Evolutionary conservation across 139 green algal genomes (phyloP), one percentile per base, ranked within the genome.

Genomic region (Tetraselmis striata): DNA sequence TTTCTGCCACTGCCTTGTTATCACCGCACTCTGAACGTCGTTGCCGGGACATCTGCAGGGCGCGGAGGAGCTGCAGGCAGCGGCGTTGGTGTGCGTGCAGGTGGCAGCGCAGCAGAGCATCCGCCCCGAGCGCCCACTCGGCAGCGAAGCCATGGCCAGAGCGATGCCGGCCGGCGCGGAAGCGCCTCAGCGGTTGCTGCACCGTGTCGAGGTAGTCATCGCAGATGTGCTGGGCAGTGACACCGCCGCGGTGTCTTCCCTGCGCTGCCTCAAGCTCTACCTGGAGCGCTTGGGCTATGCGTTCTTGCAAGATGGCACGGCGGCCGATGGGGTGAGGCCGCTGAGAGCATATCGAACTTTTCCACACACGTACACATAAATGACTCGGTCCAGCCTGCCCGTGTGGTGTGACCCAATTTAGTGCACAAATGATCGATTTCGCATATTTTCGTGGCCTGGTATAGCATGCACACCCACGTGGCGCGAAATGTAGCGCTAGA

Each of bases 221-320:
- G 32, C 29, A 26, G 32, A 31, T 11, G 25, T 80, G n/a, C 83
- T 91, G 83, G 29, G 59, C 29, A 32, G 59, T 30, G 81, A 85
- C 58, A 82, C 84, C 23, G 78, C 84, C 32, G 77, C 84, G 32
- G 81, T 88, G 31, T 83, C 59, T 24, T 80, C 83, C 28, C 29
- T 87, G 67, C 85, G 82, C 82, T 79, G 76, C 76, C 59, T 89
- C 23, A 80, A 80, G 32, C 85, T 86, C 67, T 86, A 83, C 30
- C 59, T 89, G 32, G 80, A 85, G 58, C 79, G 85, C 23, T 32
- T 88, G 0, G 76, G 79, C 76, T 75, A 30, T 32, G 25, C 31
- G 32, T 29, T 76, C 45, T 31, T 28, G 59, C n/a, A 23, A 26
- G 76, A 1, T 26, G 76, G 30, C 1, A 76, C 30, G 11, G 79